A percentile compares a stretch with the other conserved stretches of the same genome.
phyloP scores from a whole-genome alignment of 2,329 filamentous ascomycete genomes.

The Periconia sp. region DNA sequence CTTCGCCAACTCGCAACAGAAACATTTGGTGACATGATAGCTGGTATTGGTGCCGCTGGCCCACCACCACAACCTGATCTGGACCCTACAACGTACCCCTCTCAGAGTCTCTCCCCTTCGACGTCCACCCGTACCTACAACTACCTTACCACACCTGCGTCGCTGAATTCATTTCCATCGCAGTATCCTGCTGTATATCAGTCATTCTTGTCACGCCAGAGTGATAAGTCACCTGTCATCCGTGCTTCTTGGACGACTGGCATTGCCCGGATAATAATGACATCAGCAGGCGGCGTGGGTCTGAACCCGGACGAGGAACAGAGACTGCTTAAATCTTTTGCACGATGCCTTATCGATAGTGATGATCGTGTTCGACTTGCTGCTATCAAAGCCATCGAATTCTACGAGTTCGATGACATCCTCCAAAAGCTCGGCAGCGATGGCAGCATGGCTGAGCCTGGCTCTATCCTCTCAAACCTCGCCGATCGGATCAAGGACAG shows the following conservation, averaged over 20 bases:
- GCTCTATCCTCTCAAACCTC: conserved; percentile 80
- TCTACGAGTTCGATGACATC: conserved; percentile 80
- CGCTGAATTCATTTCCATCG: conserved; percentile 87
- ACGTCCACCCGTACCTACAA: conserved; percentile 50
- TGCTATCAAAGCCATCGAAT: conserved; percentile 82
- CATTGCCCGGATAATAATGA: conserved; percentile 85
- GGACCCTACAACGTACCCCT: conserved; percentile 86
- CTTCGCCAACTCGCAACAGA: conserved; percentile 88
- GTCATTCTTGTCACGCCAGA: conserved; percentile 81
- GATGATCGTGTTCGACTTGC: conserved; percentile 92
- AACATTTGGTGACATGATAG: conserved; percentile 92
- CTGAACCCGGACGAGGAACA: conserved; percentile 83
- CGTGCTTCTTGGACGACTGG: conserved; percentile 86
- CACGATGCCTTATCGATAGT: conserved; percentile 81
- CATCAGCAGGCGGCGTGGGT: conserved; percentile 87
- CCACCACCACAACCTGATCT: conserved; percentile 74
- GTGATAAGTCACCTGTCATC: conserved; percentile 84
- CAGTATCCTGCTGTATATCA: conserved; percentile 80
- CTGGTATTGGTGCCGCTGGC: conserved; percentile 90
- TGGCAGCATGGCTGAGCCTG: conserved; percentile 76
- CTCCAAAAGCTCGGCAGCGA: conserved; percentile 79
- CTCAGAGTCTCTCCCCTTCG: conserved; percentile 60
- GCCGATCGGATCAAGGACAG: conserved; percentile 89
- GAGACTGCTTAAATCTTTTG: conserved; percentile 73
- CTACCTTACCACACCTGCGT: conserved; percentile 80